These are phyloP conservation scores for Phoma sp. DNA, from an alignment of 2,329 filamentous ascomycete species.

Conservation along the genomic window DNA sequence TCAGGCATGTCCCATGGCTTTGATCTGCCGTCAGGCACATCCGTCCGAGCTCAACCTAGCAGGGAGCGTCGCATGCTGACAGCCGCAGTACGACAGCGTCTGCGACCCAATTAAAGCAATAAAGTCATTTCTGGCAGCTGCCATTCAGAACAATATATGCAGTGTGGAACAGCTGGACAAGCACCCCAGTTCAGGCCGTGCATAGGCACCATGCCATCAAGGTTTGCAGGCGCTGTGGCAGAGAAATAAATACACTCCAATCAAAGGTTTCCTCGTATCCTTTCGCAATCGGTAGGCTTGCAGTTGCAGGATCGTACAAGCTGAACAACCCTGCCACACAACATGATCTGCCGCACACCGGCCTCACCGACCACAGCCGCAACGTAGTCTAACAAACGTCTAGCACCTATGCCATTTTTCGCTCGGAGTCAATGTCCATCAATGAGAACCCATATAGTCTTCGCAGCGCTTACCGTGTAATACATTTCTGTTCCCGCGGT, in stretches of 20 bases:
- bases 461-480: no score
- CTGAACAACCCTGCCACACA: neutral
- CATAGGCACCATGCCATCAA: neutral
- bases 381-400: neutral
- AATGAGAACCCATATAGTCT: no score
- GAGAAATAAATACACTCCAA: neutral
- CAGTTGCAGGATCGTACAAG: neutral
- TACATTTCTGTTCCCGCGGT: no score
- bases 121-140: neutral
- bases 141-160: neutral
- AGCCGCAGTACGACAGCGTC: no score
- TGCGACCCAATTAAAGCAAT: no score
- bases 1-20: neutral
- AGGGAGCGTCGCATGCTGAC: no score
- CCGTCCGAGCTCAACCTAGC: neutral
- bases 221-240: neutral
- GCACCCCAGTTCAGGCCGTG: neutral
- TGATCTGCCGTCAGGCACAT: conserved; percentile 1
- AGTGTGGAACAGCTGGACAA: neutral
- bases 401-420: neutral
- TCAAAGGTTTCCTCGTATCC: neutral
- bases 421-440: neutral
- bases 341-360: neutral
- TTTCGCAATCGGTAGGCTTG: neutral
- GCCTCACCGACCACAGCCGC: neutral